phyloP scores from a whole-genome alignment of 257 asterid species.

The Nemophila menziesii region DNA sequence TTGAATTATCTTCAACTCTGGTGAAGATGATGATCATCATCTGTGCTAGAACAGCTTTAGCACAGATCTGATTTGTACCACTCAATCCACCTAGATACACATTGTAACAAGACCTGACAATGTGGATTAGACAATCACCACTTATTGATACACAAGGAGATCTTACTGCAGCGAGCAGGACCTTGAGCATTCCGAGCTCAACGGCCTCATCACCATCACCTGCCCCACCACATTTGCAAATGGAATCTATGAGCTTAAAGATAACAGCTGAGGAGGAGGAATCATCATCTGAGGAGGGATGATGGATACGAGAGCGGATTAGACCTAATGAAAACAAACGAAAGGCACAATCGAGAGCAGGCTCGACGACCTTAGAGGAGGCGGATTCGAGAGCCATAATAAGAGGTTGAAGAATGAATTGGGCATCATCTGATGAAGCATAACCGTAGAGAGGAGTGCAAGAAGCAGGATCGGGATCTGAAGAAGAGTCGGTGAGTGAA shows the following conservation, averaged over 20 bases:
- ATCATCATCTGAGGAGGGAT: not conserved
- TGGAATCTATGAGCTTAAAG: conserved; percentile 59
- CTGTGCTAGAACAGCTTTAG: conserved; percentile 91
- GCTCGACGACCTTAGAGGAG: conserved; percentile 84
- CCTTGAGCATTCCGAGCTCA: conserved; percentile 75
- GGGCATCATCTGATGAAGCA: conserved; percentile 56
- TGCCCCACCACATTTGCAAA: conserved; percentile 61
- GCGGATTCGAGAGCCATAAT: conserved; percentile 67
- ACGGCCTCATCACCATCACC: conserved; percentile 69
- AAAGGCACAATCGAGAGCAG: conserved; percentile 78
- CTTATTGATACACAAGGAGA: conserved; percentile 56
- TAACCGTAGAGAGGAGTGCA: conserved; percentile 82
- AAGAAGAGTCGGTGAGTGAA: conserved; percentile 43
- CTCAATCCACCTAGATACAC: conserved; percentile 80
- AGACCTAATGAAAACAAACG: conserved; percentile 68
- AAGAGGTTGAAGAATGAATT: conserved; percentile 60
- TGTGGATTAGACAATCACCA: conserved; percentile 72
- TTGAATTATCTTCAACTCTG: conserved; percentile 64
- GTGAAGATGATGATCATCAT: conserved; percentile 87
- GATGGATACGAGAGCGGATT: conserved; percentile 55
- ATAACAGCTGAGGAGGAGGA: conserved; percentile 12
- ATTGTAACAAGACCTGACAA: conserved; percentile 92
- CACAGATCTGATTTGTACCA: conserved; percentile 99
- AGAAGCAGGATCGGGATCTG: conserved; percentile 58
- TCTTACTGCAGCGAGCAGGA: conserved; percentile 70